A percentile compares a stretch with the other conserved stretches of the same genome.
Conservation (phyloP, 2,329 filamentous ascomycete species). For the Fusarium paranaense region DNA sequence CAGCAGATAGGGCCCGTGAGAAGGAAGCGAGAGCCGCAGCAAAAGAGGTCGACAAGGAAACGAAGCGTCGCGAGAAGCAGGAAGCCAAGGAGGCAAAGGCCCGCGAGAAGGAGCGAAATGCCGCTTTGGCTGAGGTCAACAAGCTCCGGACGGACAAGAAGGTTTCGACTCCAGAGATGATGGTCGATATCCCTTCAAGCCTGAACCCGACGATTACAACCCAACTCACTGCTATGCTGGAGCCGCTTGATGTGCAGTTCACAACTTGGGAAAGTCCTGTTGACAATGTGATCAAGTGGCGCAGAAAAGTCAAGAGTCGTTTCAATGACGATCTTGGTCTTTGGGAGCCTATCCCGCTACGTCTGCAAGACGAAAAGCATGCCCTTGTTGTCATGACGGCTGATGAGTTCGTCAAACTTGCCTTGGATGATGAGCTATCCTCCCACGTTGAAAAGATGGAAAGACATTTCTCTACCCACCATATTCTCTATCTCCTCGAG, state of each 20-base stretch:
- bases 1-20: conserved; percentile 54
- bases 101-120: conserved; percentile 71
- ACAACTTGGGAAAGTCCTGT: conserved; percentile 58
- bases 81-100: conserved; percentile 71
- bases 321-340: conserved; percentile 71
- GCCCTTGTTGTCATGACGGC: conserved; percentile 72
- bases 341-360: conserved; percentile 72
- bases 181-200: conserved; percentile 73
- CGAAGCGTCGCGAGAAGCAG: conserved; percentile 68
- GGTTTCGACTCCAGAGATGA: conserved; percentile 79
- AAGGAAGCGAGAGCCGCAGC: conserved; percentile 59
- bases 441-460: conserved; percentile 69
- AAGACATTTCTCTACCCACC: conserved; percentile 62
- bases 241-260: conserved; percentile 61
- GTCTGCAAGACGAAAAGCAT: conserved; percentile 68
- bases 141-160: conserved; percentile 80
- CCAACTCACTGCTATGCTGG: conserved; percentile 63
- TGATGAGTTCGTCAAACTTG: conserved; percentile 73
- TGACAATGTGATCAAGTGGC: conserved; percentile 72
- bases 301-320: conserved; percentile 71
- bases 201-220: conserved; percentile 61
- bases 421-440: conserved; percentile 64
- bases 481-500: conserved; percentile 78
- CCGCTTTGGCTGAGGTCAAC: conserved; percentile 78
- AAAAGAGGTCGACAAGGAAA: conserved; percentile 66